Evolutionary conservation across 2,329 filamentous ascomycete species (phyloP).

Genomic region (Colletotrichum lini): DNA sequence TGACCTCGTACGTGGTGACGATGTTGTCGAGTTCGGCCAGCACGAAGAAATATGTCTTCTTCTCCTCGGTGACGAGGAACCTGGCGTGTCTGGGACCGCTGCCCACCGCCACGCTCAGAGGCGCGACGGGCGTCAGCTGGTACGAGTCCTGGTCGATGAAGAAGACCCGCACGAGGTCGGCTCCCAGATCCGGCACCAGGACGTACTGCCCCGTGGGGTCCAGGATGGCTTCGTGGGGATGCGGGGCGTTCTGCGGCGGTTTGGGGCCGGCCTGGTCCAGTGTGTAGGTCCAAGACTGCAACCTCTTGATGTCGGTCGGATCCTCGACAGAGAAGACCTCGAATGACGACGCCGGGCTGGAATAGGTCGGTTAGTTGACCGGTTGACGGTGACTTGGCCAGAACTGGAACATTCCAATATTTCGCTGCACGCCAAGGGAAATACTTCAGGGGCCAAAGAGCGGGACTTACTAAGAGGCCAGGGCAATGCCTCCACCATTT

Average conservation of each 20-base stretch:
- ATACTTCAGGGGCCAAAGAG: background rate
- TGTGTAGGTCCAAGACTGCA: slow-evolving; percentile 51
- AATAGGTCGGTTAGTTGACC: background rate
- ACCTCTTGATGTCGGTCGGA: slow-evolving; percentile 35
- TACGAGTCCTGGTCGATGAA: slow-evolving; percentile 34
- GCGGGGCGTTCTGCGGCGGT: slow-evolving; percentile 37
- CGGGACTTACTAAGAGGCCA: slow-evolving; percentile 43
- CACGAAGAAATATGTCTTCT: slow-evolving; percentile 71
- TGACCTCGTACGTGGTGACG: slow-evolving; percentile 69
- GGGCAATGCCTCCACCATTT: slow-evolving; percentile 40
- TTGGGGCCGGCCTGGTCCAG: slow-evolving; percentile 60
- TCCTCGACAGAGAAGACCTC: slow-evolving; percentile 40
- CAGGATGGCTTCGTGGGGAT: slow-evolving; percentile 40
- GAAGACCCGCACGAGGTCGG: slow-evolving; percentile 40
- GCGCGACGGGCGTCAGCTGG: slow-evolving; percentile 27
- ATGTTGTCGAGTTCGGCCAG: slow-evolving; percentile 72
- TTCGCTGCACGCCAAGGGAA: background rate
- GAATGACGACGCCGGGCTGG: slow-evolving; percentile 31
- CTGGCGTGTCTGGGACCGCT: slow-evolving; percentile 60
- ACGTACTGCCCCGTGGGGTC: slow-evolving; percentile 42
- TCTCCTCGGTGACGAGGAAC: slow-evolving; percentile 58
- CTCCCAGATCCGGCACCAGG: slow-evolving; percentile 38
- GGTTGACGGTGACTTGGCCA: background rate
- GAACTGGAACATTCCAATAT: no score
- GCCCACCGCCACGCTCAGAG: slow-evolving; percentile 34